Evolutionary conservation across 2,329 filamentous ascomycete genomes (phyloP).

Genomic region (Nannizziopsis barbatae): DNA sequence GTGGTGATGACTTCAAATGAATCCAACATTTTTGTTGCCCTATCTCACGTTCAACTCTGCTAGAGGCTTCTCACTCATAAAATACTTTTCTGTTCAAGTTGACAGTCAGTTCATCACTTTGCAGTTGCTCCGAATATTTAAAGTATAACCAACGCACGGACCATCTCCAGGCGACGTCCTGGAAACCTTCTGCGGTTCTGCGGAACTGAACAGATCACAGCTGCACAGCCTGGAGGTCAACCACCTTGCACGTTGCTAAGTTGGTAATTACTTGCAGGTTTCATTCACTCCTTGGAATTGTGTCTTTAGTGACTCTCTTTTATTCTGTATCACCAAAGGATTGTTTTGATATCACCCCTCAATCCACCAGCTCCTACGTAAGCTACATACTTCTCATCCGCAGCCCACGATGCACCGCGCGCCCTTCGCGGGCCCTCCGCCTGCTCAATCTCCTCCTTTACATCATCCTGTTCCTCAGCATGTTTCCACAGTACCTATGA

Average conservation of each 20-base stretch:
- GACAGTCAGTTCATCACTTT: no score
- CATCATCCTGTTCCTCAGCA: conserved; percentile 97
- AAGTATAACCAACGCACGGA: neutral
- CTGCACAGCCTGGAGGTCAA: neutral
- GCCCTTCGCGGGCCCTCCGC: conserved; percentile 58
- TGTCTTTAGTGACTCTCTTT: no score
- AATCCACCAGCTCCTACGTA: neutral
- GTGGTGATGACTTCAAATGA: conserved; percentile 94
- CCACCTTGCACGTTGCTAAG: neutral
- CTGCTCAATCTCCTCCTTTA: conserved; percentile 72
- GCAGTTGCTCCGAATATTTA: neutral
- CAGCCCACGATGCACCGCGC: conserved; percentile 65
- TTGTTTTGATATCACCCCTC: neutral
- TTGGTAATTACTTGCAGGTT: no score
- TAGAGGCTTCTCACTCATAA: neutral
- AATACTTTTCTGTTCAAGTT: neutral
- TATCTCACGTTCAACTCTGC: neutral
- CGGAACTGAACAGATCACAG: neutral
- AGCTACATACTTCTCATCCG: neutral
- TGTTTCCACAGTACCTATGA: conserved; percentile 92
- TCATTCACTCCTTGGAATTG: neutral
- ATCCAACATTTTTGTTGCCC: conserved; percentile 60
- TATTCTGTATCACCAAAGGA: no score
- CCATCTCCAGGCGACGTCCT: neutral
- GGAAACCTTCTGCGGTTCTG: neutral